Conservation (phyloP, 2,329 filamentous ascomycete genomes). For the Aspergillus quadrilineatus region DNA sequence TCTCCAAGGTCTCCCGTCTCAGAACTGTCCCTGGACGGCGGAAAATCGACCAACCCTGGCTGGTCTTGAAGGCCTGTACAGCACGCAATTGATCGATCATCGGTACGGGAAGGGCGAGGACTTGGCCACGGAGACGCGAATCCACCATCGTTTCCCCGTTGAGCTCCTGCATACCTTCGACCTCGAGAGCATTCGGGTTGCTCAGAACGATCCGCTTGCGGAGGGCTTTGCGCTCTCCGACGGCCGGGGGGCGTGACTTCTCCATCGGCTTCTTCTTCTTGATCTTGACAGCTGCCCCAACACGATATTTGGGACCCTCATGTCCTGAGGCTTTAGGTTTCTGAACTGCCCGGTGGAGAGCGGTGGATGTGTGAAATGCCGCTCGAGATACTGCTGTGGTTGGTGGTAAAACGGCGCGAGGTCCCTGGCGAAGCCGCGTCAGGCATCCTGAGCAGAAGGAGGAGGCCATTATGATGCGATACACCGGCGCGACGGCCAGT, state of each 20-base stretch:
- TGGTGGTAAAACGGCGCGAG: constrained; percentile 38
- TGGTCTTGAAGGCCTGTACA: constrained; percentile 87
- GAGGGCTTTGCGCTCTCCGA: constrained; percentile 81
- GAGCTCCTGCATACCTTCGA: constrained; percentile 66
- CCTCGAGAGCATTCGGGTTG: constrained; percentile 87
- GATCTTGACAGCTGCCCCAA: constrained; percentile 43
- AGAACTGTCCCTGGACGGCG: constrained; percentile 75
- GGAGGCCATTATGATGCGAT: constrained; percentile 52
- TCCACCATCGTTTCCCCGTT: constrained; percentile 55
- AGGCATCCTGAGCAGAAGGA: constrained; percentile 61
- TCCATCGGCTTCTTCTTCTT: constrained; percentile 46
- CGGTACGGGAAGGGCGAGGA: constrained; percentile 67
- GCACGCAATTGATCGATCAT: constrained; percentile 77
- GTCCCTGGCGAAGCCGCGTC: constrained; percentile 47
- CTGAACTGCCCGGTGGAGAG: constrained; percentile 32
- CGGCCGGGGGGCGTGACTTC: constrained; percentile 58
- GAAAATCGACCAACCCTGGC: constrained; percentile 86
- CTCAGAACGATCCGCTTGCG: constrained; percentile 87
- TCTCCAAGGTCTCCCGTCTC: constrained; percentile 71
- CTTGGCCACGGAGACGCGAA: constrained; percentile 59
- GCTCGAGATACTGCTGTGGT: constrained; percentile 46
- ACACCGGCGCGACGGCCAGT: constrained; percentile 36
- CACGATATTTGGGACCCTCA: constrained; percentile 34
- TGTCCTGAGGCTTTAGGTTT: constrained; percentile 20
- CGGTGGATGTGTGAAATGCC: constrained; percentile 48